Base-by-base conservation (phyloP, 345 rosid species). In the Brassica rapa region DNA sequence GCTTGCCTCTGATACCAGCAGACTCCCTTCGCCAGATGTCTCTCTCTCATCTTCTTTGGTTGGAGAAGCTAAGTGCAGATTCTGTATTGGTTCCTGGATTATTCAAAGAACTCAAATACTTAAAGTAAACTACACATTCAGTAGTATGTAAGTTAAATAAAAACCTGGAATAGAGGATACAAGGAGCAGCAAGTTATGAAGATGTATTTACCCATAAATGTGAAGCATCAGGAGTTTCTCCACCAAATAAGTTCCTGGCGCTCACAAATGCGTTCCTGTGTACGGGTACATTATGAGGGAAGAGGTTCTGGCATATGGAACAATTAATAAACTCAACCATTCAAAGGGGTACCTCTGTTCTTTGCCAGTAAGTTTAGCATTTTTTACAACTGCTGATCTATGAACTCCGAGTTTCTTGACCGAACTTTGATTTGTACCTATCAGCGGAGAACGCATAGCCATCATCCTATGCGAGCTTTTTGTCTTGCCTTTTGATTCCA, bases 401-500 rank as follows among this genome's bases (percentile, higher is more conserved):
- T 72, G 74, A 77, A 59, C 67, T 14, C 70, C 75, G 5, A 75
- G 60, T 81, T 84, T 93, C 87, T 85, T 88, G 60, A 78, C 70
- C 67, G 88, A 82, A 59, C 78, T 77, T 43, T 84, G 84, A 37
- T 75, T 75, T 78, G 77, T 83, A 49, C 83, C 66, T 7, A 72
- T 33, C 68, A 82, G 57, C n/a, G 95, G 90, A 39, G 94, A 83
- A 49, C 78, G 80, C 46, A 78, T 56, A 25, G 85, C 82, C 43
- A 82, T 86, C 37, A 71, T 68, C 78, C 88, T 87, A 37, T 77
- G 85, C 4, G 79, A 46, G 55, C 90, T 90, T 84, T 86, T 91
- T 27, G 85, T 86, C 85, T 93, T 95, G 77, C 98, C 97, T 87
- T 88, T 95, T 63, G 97, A 88, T 85, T 91, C 91, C 27, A 90